These are phyloP conservation scores for Ambrosiella beaveri DNA, from an alignment of 2,329 filamentous ascomycete species.

Conservation along the genomic window DNA sequence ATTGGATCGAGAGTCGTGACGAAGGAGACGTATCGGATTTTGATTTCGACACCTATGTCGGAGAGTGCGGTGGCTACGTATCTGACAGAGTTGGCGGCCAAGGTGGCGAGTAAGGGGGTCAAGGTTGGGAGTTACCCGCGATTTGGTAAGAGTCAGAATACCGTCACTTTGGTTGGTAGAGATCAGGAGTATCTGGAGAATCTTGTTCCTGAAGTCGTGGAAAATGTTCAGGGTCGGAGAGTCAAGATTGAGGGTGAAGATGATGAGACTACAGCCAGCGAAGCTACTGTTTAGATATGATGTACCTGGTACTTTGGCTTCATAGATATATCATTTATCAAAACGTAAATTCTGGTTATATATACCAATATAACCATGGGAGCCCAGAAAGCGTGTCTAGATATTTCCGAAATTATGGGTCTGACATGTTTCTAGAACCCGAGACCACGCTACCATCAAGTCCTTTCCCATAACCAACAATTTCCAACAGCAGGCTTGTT, in stretches of 20 bases:
- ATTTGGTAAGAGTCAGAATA: conserved; percentile 77
- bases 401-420: not conserved
- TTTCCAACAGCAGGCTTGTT: not conserved
- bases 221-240: conserved; percentile 55
- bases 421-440: not conserved
- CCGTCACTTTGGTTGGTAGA: conserved; percentile 69
- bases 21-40: conserved; percentile 54
- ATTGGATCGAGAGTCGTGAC: conserved; percentile 57
- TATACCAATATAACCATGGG: too few relatives aligned
- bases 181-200: conserved; percentile 64
- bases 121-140: conserved; percentile 93
- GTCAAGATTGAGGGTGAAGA: conserved; percentile 56
- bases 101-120: conserved; percentile 57
- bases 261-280: conserved; percentile 22
- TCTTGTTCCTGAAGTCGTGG: conserved; percentile 47
- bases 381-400: not conserved
- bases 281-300: not conserved
- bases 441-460: not conserved
- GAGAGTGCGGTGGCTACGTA: conserved; percentile 77
- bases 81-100: conserved; percentile 59
- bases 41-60: conserved; percentile 73
- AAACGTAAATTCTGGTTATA: not conserved
- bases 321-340: not conserved
- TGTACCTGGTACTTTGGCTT: not conserved
- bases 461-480: not conserved